These are phyloP conservation scores for Bothriochloa decipiens DNA, from an alignment of 176 grass and related monocot species.

Conservation along the genomic window DNA sequence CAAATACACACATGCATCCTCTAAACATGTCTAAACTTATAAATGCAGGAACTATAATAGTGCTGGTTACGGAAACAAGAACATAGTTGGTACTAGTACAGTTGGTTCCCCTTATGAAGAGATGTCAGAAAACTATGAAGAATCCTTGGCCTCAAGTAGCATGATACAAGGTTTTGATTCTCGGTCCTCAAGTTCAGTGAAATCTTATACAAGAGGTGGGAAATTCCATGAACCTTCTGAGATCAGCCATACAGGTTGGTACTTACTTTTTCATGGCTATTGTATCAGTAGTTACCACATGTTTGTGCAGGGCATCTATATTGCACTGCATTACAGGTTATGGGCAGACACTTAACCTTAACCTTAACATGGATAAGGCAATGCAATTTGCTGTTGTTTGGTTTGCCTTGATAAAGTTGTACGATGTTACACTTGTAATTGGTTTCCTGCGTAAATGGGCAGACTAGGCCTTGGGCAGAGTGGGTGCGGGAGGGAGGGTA, in stretches of 20 bases:
- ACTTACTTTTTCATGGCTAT: background rate
- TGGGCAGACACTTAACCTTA: background rate
- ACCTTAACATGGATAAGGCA: background rate
- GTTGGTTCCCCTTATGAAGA: conserved; percentile 15
- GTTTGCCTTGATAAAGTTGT: background rate
- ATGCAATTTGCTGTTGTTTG: background rate
- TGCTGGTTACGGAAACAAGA: conserved; percentile 44
- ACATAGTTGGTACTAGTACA: conserved; percentile 41
- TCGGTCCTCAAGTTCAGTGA: conserved; percentile 42
- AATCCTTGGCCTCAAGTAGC: conserved; percentile 56
- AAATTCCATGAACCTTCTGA: conserved; percentile 40
- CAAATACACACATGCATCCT: background rate
- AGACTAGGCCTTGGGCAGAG: background rate
- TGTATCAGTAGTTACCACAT: conserved; percentile 15
- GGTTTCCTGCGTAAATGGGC: background rate
- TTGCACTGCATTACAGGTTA: background rate
- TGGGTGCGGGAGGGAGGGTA: background rate
- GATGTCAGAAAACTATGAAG: conserved; percentile 35
- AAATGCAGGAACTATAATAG: conserved; percentile 47
- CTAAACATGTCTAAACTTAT: conserved; percentile 48
- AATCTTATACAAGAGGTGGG: conserved; percentile 51
- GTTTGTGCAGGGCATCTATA: background rate
- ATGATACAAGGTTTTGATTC: conserved; percentile 29
- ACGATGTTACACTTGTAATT: background rate
- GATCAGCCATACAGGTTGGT: conserved; percentile 57